Evolutionary conservation across 2,329 filamentous ascomycete species (phyloP).

Genomic region (Cercospora sesami): DNA sequence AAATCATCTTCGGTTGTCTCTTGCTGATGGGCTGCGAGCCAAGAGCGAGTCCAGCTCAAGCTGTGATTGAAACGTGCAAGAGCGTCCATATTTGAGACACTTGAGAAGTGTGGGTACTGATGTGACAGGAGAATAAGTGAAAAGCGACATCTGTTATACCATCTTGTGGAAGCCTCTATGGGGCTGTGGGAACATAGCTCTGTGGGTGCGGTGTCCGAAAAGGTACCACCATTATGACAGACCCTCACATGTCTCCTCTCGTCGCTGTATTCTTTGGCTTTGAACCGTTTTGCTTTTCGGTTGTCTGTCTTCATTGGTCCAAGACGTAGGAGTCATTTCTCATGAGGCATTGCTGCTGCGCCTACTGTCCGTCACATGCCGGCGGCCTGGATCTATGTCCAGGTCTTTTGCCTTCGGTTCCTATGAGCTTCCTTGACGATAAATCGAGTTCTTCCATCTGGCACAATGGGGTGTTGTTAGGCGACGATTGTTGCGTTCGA

Average conservation of each 20-base stretch:
- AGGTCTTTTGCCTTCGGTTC: not conserved
- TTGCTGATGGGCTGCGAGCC: constrained; percentile 5
- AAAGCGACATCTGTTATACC: not conserved
- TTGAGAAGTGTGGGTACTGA: not conserved
- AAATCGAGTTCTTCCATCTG: no score
- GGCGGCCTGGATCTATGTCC: not conserved
- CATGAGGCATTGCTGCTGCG: constrained; percentile 2
- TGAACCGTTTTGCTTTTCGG: not conserved
- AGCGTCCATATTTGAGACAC: constrained; percentile 5
- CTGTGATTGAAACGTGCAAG: not conserved
- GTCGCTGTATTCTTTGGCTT: not conserved
- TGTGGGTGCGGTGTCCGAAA: constrained; percentile 1
- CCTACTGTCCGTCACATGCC: not conserved
- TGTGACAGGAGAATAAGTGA: not conserved
- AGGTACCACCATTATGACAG: not conserved
- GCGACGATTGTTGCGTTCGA: no score
- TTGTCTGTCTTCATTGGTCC: not conserved
- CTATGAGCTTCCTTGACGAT: not conserved
- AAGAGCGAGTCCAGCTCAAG: constrained; percentile 12
- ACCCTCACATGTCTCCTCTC: not conserved
- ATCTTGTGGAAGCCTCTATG: not conserved
- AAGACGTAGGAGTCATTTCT: not conserved
- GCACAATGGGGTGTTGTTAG: not conserved
- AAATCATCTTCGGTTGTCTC: constrained; percentile 7
- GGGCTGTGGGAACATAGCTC: not conserved